Conservation (phyloP, 345 rosid genomes). For the Hibiscus syriacus region DNA sequence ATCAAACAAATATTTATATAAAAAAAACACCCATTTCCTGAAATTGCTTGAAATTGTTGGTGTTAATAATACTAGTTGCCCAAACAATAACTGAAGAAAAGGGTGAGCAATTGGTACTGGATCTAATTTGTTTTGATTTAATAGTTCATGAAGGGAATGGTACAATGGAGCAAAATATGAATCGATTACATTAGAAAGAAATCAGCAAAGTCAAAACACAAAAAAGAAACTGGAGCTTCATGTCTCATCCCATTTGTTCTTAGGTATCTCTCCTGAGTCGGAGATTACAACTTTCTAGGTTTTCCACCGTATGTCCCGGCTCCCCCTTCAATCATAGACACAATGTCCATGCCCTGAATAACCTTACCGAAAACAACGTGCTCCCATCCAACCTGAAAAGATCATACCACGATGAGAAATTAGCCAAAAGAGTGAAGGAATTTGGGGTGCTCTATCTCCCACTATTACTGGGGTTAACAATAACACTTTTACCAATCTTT, state of each 20-base stretch:
- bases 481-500: background rate
- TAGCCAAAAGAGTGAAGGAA: background rate
- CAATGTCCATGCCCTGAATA: slow-evolving; percentile 87
- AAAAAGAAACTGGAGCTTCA: slow-evolving; percentile 21
- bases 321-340: slow-evolving; percentile 87
- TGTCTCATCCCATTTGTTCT: slow-evolving; percentile 81
- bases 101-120: slow-evolving; percentile 1
- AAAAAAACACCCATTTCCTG: too few species aligned
- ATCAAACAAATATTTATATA: too few species aligned
- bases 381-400: slow-evolving; percentile 78
- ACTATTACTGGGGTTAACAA: background rate
- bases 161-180: slow-evolving; percentile 12
- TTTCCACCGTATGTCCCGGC: slow-evolving; percentile 97
- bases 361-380: slow-evolving; percentile 94
- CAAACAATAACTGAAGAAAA: too few species aligned
- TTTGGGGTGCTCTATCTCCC: background rate
- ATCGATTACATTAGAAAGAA: slow-evolving; percentile 29
- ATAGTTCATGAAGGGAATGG: slow-evolving; percentile 7
- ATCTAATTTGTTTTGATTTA: background rate
- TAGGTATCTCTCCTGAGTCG: slow-evolving; percentile 81
- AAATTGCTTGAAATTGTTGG: too few species aligned
- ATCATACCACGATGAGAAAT: background rate
- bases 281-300: slow-evolving; percentile 75
- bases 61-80: too few species aligned
- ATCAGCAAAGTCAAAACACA: slow-evolving; percentile 8